Base-by-base conservation (phyloP, 805 yeast species). In the Yarrowia sp. region DNA sequence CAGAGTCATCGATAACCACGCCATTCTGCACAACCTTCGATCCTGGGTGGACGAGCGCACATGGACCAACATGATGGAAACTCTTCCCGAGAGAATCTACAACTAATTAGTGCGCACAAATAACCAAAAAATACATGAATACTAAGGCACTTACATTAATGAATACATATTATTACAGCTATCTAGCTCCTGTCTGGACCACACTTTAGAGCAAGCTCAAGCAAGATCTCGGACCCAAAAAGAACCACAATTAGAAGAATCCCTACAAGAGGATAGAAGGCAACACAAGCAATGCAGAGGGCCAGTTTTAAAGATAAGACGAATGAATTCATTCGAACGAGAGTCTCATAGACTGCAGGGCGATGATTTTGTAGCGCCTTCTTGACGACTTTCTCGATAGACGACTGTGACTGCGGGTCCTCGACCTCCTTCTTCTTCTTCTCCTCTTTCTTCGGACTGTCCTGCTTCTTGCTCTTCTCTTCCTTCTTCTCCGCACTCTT, bases 171-270 rank as follows among this genome's bases (percentile, higher is more conserved):
- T 25, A 12, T 25, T 42, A 25, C 31, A 29, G 35, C 49, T 18
- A 10, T 22, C 35, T 29, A 44, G 6, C 18, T 39, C 29, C 29
- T 39, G 18, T 47, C 55, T 18, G 55, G 55, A n/a, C 55, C 55
- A n/a, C 27, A 31, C 38, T 31, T 47, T 2, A 47, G 21, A 21
- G 55, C 59, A 2, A 51, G 32, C 29, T 51, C 61, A 6, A 38
- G 47, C 47, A 55, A 22, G 21, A 55, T 38, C 61, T 55, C 61
- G 6, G 61, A 38, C n/a, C 61, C 47, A 31, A 55, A 55, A 10
- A 55, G 35, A n/a, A 55, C 46, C 21, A 27, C 36, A 29, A 39
- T 25, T 8, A 55, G 21, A 10, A 55, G 47, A 10, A 29, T 21
- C 10, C 61, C 61, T 1, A 55, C 19, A 3, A 55, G 21, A 5